Base-by-base conservation (phyloP, 805 yeast genomes). In the Saturnispora saitoi region DNA sequence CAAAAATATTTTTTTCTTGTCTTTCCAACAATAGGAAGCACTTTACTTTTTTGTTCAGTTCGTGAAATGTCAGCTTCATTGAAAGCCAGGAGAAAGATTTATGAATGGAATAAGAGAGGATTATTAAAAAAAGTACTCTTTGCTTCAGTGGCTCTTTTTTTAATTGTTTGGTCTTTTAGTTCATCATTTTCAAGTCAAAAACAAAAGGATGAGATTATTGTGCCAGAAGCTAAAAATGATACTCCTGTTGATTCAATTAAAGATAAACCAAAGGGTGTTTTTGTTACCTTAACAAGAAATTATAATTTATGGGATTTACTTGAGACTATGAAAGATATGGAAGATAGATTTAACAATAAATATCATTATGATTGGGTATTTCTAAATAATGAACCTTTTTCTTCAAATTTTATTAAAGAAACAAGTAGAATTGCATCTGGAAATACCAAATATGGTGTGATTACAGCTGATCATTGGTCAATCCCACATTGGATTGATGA, bases 341-440 rank as follows among this genome's bases (percentile, higher is more conserved):
- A 91, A 67, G 96, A 88, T 65, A 72, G 96, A 53, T 91, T 91
- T 73, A 91, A 91, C 70, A 62, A 69, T 17, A 75, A 84, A 48
- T 89, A 70, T 68, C 74, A 86, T 53, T 91, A 91, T 62, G 96
- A 93, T 57, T 91, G 97, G 96, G 91, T 88, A 29, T 91, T 91
- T 64, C 71, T 91, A 56, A 91, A 90, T 65, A 96, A 91, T 63
- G 86, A 78, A 48, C 81, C 75, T 41, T 91, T 91, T 68, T 72
- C 78, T 42, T 87, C 85, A 1, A 93, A 87, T 56, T 91, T 91
- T 65, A 85, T 77, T 56, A 66, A 66, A 17, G 74, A 78, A 24
- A 84, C 95, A 9, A 55, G 75, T 1, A 75, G 84, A 9, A 67
- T 87, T 58, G 80, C 81, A 10, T 79, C 90, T 30, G 97, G 97